Base-by-base conservation (phyloP, 371 early-diverging fungal genomes). In the Mortierella sp. region DNA sequence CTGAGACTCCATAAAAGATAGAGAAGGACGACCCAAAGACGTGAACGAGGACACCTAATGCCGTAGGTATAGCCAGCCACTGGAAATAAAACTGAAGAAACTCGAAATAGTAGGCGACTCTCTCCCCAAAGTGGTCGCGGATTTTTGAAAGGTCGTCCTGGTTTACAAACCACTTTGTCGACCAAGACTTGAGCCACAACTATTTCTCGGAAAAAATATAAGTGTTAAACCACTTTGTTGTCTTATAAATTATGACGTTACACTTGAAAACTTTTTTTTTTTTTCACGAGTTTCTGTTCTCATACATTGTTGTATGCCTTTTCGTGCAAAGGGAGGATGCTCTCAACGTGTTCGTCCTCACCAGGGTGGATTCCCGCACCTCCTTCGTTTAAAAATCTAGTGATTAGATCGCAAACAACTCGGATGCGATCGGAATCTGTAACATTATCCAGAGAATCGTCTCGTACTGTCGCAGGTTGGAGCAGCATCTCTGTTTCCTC, bases 71-170 rank as follows among this genome's bases (percentile, higher is more conserved):
- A 41, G 87, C 83, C 8, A 97, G 87, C 89, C 92, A 94, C 16
- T 92, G 58, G 59, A 93, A 87, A 84, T 96, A 97, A 75, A 88
- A 92, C 84, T 96, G 96, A 5, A 96, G 84, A 78, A 96, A 97
- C 16, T 95, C 96, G 88, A 97, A 97, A 83, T 97, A 96, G 83
- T 90, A 92, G 15, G 96, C 95, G 59, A 95, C 67, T 61, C 72
- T 94, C 77, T 96, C 96, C 67, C 97, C 97, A 89, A 94, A 94
- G 63, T 95, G 92, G 67, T 92, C 87, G 63, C 94, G 89, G 48
- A 96, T 88, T 24, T 78, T 80, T 16, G 83, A 69, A 32, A 97
- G 72, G 73, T 96, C 96, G 11, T 87, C 72, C 8, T 90, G 84
- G 65, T 86, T 75, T 53, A 97, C 90, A 33, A 92, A 67, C 92